Percentiles rank a stretch among this genome's conserved stretches.
Evolutionary conservation across 1,139 yeast genomes (phyloP).

Genomic region (Debaryomyces udenii): DNA sequence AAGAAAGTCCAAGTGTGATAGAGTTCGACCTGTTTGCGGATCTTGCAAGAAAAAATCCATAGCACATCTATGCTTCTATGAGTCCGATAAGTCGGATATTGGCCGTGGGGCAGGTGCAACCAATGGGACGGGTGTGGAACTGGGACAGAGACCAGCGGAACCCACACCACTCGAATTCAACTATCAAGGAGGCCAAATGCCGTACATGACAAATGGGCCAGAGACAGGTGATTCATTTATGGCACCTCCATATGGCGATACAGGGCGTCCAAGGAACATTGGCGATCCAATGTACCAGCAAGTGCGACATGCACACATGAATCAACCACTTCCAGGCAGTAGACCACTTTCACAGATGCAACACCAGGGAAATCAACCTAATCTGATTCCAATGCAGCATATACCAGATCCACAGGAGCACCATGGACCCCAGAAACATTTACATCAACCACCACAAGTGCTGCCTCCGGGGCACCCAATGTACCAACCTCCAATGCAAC

Average conservation of each 20-base stretch:
- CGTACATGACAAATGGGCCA: too few species aligned
- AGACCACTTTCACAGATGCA: too few species aligned
- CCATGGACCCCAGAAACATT: background rate
- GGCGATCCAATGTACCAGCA: constrained; percentile 2
- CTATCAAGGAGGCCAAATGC: too few species aligned
- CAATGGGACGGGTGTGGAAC: constrained; percentile 10
- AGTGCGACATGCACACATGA: background rate
- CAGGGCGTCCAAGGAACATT: background rate
- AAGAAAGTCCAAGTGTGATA: constrained; percentile 57
- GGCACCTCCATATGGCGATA: background rate
- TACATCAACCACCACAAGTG: too few species aligned
- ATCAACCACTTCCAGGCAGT: background rate
- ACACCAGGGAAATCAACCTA: too few species aligned
- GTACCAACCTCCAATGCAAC: constrained; percentile 1
- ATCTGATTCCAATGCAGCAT: background rate
- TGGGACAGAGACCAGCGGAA: too few species aligned
- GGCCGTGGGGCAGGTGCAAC: constrained; percentile 9
- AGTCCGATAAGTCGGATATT: constrained; percentile 32
- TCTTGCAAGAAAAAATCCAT: constrained; percentile 74
- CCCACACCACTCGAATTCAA: too few species aligned
- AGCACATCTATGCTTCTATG: constrained; percentile 70
- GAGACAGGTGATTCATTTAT: too few species aligned
- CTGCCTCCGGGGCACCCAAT: background rate
- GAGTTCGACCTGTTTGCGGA: constrained; percentile 70
- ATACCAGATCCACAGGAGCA: constrained; percentile 1